Base-by-base conservation (phyloP, 805 yeast species). In the Suhomyces kilbournensis region DNA sequence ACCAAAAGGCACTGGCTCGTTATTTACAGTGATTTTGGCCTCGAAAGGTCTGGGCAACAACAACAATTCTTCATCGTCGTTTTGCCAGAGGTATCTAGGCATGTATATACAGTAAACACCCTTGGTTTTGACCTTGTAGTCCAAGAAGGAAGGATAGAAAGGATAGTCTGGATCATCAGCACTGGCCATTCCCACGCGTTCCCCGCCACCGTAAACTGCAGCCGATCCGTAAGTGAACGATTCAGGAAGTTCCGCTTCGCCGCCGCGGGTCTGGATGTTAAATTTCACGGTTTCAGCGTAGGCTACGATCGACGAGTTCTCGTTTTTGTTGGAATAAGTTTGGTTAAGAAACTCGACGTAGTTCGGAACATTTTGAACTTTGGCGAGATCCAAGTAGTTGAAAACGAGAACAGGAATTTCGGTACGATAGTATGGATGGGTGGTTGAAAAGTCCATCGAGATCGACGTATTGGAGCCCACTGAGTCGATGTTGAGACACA, bases 71-170 rank as follows among this genome's bases (percentile, higher is more conserved):
- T 47, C 48, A 14, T 17, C 25, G 9, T 23, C 34, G 28, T 44
- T 23, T 17, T 28, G 35, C 48, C 39, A 15, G 39, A 44, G 17
- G 46, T 50, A 53, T 10, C 52, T 42, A 9, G 58, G 58, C 32
- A 53, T 17, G 47, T 55, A 55, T 45, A 55, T 45, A 48, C 58
- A 55, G 53, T 55, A 55, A 20, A 47, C 51, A 12, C 58, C 56
- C 2, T 48, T 47, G 10, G 17, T 14, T 2, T 44, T 23, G 32
- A 55, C 47, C 15, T 43, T 32, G 49, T 51, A 51, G n/a, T 40
- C 28, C 32, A 46, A 19, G 14, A 19, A 7, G 1, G 22, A 15
- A 1, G 38, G 32, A 5, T 38, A 44, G 17, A 45, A 32, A 15
- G 32, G 34, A 14, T 23, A n/a, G 39, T 43, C 47, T 15, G 47